phyloP scores from a whole-genome alignment of 345 rosid species.

The Microcos paniculata region DNA sequence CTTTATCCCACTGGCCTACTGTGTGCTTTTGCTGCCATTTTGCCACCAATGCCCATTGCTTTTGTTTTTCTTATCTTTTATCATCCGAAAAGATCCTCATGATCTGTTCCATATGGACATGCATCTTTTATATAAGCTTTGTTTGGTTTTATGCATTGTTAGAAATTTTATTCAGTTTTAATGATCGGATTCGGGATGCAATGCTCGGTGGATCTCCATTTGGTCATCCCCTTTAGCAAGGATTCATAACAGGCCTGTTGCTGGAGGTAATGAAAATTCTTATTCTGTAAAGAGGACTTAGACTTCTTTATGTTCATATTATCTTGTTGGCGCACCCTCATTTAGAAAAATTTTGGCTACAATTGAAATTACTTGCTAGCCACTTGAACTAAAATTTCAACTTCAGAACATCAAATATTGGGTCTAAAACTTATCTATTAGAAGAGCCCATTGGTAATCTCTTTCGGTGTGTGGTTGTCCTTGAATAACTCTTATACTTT shows the following conservation, averaged over 20 bases:
- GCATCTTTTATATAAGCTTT: background rate
- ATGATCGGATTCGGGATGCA: constrained; percentile 97
- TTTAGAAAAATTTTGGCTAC: too few species aligned
- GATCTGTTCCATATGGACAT: background rate
- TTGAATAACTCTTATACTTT: background rate
- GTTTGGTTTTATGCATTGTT: background rate
- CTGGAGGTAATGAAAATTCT: constrained; percentile 55
- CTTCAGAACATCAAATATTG: background rate
- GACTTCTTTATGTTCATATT: background rate
- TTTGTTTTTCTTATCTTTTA: background rate
- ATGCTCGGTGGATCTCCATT: constrained; percentile 97
- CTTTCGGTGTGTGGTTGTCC: background rate
- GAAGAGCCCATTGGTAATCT: background rate
- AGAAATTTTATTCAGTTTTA: constrained; percentile 59
- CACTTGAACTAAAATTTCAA: background rate
- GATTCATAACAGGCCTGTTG: constrained; percentile 80
- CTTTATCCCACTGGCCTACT: background rate
- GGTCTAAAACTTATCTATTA: background rate
- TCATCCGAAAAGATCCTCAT: background rate
- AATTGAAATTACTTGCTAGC: background rate
- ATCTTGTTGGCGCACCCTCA: background rate
- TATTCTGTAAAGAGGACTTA: background rate
- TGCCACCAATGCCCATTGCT: background rate
- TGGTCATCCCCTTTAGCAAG: constrained; percentile 97
- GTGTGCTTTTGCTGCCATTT: background rate